These are phyloP conservation scores for Psilocybe tampanensis DNA, from an alignment of 768 basidiomycete species.

Conservation along the genomic window DNA sequence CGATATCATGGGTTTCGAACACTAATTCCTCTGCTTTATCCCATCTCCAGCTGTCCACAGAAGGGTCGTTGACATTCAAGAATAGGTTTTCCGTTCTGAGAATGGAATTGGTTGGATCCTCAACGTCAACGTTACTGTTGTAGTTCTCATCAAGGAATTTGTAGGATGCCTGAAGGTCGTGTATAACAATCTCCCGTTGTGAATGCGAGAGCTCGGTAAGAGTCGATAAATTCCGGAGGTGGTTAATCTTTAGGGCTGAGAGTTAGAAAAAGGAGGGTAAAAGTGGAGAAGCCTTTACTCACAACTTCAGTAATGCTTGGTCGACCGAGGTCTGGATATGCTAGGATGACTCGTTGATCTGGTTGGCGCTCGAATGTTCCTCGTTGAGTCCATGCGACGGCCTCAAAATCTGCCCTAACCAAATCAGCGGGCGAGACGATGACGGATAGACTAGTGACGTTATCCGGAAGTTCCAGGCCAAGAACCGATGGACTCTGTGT, in stretches of 20 bases:
- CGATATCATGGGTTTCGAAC: conserved; percentile 35
- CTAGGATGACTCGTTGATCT: conserved; percentile 30
- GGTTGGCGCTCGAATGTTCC: conserved; percentile 33
- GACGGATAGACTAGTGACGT: conserved; percentile 28
- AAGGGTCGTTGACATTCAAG: conserved; percentile 48
- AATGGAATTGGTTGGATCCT: conserved; percentile 17
- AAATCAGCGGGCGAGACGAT: conserved; percentile 42
- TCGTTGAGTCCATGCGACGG: conserved; percentile 54
- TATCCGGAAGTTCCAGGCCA: conserved; percentile 20
- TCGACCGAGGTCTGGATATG: conserved; percentile 38
- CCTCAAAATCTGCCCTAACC: conserved; percentile 37
- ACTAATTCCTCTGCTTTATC: conserved; percentile 38
- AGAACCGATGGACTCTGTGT: conserved; percentile 6
- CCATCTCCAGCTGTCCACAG: conserved; percentile 40
- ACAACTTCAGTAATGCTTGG: conserved; percentile 48
- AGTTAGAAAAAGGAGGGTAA: not conserved
- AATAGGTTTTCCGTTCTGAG: conserved; percentile 33
- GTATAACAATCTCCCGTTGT: conserved; percentile 29
- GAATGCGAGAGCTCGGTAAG: conserved; percentile 20
- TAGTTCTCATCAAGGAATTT: conserved; percentile 37
- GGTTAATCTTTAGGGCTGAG: conserved; percentile 36
- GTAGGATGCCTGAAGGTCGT: conserved; percentile 46
- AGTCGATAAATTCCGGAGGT: conserved; percentile 36
- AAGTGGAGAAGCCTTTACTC: conserved; percentile 18
- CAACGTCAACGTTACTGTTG: conserved; percentile 6